phyloP scores from a whole-genome alignment of 257 asterid species.

The Orobanche coerulescens region DNA sequence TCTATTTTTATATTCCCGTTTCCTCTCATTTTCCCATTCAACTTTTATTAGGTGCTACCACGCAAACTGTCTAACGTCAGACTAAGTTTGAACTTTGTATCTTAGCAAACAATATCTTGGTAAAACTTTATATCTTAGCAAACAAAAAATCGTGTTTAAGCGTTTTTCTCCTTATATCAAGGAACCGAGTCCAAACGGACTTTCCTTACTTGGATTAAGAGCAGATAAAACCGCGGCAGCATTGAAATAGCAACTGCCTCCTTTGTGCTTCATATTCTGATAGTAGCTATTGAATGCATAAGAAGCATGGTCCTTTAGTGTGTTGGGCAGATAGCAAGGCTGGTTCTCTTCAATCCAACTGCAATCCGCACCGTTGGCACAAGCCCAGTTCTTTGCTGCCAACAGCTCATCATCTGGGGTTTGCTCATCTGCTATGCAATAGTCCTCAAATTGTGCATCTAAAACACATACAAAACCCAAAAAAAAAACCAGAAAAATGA shows the following conservation, averaged over 20 bases:
- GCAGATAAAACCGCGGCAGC: constrained; percentile 63
- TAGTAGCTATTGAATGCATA: constrained; percentile 82
- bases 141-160: too few species aligned
- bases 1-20: neutral
- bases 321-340: constrained; percentile 52
- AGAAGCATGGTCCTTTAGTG: constrained; percentile 56
- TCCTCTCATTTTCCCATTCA: neutral
- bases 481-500: neutral
- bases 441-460: constrained; percentile 65
- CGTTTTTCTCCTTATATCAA: too few species aligned
- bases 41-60: too few species aligned
- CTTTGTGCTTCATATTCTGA: constrained; percentile 62
- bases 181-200: neutral
- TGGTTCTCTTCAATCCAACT: constrained; percentile 30
- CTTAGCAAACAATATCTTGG: too few species aligned
- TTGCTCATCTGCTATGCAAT: constrained; percentile 89
- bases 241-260: constrained; percentile 69
- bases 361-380: constrained; percentile 74
- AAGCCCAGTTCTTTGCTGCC: constrained; percentile 71
- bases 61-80: too few species aligned
- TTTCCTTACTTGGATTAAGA: constrained; percentile 59
- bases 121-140: too few species aligned
- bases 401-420: constrained; percentile 44
- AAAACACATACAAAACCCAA: neutral
- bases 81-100: too few species aligned